Percentiles rank a stretch among this genome's conserved stretches.
These are phyloP conservation scores for Penicillium canariense DNA, from an alignment of 495 filamentous ascomycete species.

Conservation along the genomic window DNA sequence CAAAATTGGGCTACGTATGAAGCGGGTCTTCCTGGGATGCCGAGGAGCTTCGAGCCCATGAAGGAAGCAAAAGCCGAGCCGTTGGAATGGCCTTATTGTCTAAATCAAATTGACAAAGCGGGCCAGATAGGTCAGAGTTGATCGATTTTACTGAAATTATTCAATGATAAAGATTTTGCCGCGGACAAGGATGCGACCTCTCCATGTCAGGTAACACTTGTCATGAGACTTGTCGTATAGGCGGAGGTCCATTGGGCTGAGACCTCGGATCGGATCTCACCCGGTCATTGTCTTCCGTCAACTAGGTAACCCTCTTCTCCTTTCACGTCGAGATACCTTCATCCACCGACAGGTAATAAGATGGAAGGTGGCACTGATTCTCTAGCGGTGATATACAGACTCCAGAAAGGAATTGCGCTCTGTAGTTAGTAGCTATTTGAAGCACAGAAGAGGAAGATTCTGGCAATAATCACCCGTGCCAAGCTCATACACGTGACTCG, in stretches of 20 bases:
- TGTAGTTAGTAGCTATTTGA: background rate
- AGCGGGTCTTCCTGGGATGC: background rate
- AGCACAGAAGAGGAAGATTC: background rate
- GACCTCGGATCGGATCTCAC: too few relatives aligned
- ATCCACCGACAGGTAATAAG: too few relatives aligned
- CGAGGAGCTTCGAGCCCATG: background rate
- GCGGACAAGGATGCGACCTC: too few relatives aligned
- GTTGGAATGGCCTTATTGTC: background rate
- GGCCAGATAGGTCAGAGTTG: background rate
- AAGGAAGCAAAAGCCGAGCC: background rate
- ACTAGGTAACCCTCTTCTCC: too few relatives aligned
- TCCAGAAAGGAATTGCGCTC: background rate
- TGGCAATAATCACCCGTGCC: background rate
- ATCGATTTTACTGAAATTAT: background rate
- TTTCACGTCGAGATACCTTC: too few relatives aligned
- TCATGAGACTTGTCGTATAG: too few relatives aligned
- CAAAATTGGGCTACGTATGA: background rate
- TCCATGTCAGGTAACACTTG: too few relatives aligned
- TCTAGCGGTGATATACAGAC: too few relatives aligned
- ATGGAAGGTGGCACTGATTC: too few relatives aligned
- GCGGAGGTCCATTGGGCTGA: too few relatives aligned
- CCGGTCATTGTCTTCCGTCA: too few relatives aligned
- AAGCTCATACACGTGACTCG: background rate
- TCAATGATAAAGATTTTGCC: too few relatives aligned
- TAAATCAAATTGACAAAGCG: background rate